Evolutionary conservation across 2,329 filamentous ascomycete genomes (phyloP).

Genomic region (Fusarium marasasianum): DNA sequence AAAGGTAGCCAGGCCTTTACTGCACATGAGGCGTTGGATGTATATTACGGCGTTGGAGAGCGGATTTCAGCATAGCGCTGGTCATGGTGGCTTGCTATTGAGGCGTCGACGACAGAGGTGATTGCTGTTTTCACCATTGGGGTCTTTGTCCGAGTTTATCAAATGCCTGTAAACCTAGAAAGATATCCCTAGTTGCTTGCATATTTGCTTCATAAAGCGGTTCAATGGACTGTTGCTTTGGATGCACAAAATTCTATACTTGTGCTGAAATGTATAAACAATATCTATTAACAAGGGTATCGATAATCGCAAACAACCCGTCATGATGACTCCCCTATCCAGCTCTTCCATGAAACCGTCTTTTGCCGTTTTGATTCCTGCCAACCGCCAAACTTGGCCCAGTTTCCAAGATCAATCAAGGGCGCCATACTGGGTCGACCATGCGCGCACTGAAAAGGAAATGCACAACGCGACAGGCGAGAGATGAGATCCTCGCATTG

Average conservation of each 20-base stretch:
- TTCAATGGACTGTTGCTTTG: not conserved
- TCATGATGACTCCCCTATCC: constrained; percentile 17
- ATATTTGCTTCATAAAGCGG: not conserved
- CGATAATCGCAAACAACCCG: not conserved
- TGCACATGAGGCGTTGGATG: constrained; percentile 27
- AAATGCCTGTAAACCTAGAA: constrained; percentile 4
- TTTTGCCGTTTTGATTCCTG: constrained; percentile 24
- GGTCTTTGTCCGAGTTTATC: constrained; percentile 10
- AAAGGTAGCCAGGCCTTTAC: not conserved
- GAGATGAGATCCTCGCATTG: constrained; percentile 69
- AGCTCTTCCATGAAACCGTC: constrained; percentile 28
- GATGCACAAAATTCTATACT: not conserved
- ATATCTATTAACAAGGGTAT: not conserved
- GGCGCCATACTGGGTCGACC: constrained; percentile 75
- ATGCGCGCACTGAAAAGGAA: constrained; percentile 88
- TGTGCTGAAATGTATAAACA: not conserved
- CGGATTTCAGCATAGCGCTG: not conserved
- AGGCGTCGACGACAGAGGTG: not conserved
- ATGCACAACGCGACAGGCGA: constrained; percentile 68
- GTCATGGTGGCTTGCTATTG: constrained; percentile 6
- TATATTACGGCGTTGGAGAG: constrained; percentile 27
- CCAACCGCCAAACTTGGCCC: constrained; percentile 42
- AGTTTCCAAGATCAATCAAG: constrained; percentile 60
- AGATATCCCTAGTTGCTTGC: constrained; percentile 9
- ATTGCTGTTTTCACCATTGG: constrained; percentile 1